These are phyloP conservation scores for Fimicolochytrium jonesii DNA, from an alignment of 192 early-diverging fungal genomes.

Conservation along the genomic window DNA sequence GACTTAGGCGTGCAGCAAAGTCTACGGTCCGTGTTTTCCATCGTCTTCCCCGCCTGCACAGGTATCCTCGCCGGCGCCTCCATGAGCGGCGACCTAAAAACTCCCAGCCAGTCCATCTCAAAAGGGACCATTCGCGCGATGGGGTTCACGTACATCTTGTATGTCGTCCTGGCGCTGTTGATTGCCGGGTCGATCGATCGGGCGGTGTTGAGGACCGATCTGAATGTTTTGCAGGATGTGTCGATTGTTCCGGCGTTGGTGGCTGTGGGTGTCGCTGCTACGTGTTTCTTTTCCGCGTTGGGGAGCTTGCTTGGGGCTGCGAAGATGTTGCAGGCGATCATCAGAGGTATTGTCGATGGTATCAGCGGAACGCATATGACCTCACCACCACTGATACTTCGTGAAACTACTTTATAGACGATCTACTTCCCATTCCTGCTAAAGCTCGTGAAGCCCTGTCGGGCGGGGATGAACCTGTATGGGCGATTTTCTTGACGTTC, in stretches of 20 bases:
- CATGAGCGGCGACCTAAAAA: conserved; percentile 17
- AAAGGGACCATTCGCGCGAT: conserved; percentile 10
- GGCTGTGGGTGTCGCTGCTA: conserved; percentile 15
- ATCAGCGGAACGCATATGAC: too few relatives aligned
- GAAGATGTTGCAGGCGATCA: conserved; percentile 10
- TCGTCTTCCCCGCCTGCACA: conserved; percentile 22
- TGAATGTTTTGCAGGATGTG: conserved; percentile 18
- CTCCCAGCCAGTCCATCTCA: conserved; percentile 8
- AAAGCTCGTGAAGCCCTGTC: too few relatives aligned
- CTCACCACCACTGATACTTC: too few relatives aligned
- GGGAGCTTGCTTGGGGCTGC: conserved; percentile 20
- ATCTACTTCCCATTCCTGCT: conserved; percentile 1
- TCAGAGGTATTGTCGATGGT: too few relatives aligned
- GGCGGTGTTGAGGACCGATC: not conserved
- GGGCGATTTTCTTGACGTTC: conserved; percentile 8
- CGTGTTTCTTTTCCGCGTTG: conserved; percentile 18
- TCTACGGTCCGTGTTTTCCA: conserved; percentile 13
- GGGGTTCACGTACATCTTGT: conserved; percentile 8
- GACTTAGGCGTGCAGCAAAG: conserved; percentile 19
- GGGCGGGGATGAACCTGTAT: conserved; percentile 1
- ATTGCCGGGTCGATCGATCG: conserved; percentile 18
- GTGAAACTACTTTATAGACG: conserved; percentile 1
- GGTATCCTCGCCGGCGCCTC: conserved; percentile 21
- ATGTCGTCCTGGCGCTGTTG: conserved; percentile 8
- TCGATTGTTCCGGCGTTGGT: conserved; percentile 5